Evolutionary conservation across 768 basidiomycete species (phyloP), one percentile per base, ranked within the genome.

Genomic region (Trichaptum fuscoviolaceum): DNA sequence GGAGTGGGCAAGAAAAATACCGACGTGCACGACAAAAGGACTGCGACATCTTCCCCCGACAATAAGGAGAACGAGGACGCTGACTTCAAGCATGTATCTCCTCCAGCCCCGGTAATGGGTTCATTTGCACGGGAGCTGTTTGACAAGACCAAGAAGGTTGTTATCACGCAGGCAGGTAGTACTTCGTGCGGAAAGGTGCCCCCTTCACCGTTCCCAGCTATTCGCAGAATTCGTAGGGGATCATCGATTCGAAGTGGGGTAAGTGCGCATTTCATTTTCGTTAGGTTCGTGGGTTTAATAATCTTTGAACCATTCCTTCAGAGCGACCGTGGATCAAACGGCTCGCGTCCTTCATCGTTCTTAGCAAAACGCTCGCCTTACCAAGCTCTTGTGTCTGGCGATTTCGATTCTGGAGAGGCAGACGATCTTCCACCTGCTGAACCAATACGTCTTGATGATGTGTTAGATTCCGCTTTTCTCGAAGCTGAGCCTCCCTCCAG

Each of bases 391-490:
- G 70, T 15, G 52, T 65, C 27, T 69, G 71, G 83, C 10, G 71
- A 78, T 36, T 85, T 86, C 71, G 73, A 78, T 23, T 73, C 76
- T 9, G 69, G 67, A 42, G 71, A 70, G 34, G 57, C 76, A 20
- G 75, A 80, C 3, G 78, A 80, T 17, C 73, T 77, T 26, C 73
- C 75, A 27, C 78, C 83, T 26, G 77, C 85, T 17, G 84, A 87
- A 67, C 79, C 85, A 12, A 85, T 90, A 58, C 83, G 84, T 67
- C 81, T 93, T 24, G 85, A 91, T 70, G 92, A 93, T 70, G 91
- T 93, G 20, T 80, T 93, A 36, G 90, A 93, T 66, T 81, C 87
- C 0, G 87, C 91, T 0, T 85, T 90, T 75, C 78, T 92, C 23
- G 87, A 87, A 70, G 81, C 83, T 0, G 88, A 88, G 63, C 69